Evolutionary conservation across 805 yeast genomes (phyloP), one percentile per base, ranked within the genome.

Genomic region (Wickerhamiella vanderwaltii): DNA sequence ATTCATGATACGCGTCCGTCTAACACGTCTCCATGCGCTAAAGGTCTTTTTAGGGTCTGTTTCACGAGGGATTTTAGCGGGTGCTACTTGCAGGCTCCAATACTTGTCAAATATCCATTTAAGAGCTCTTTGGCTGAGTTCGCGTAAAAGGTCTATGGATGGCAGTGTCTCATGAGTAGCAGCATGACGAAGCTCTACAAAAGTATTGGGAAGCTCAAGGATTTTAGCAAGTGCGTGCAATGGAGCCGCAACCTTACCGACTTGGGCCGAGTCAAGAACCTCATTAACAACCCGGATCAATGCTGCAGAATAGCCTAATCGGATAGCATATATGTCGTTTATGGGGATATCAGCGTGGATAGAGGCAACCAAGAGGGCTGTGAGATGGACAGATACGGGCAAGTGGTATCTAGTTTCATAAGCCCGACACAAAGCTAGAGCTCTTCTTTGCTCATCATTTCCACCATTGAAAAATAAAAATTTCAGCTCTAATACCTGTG

Each of bases 161-260:
- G 96, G 95, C 19, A 91, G 59, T 13, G 66, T 64, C 52, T 88
- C 97, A 58, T 91, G 98, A 0, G 98, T 88, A 4, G 93, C 87
- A 52, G 74, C 72, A 58, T 91, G 97, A 43, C 98, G 68, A 23
- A 85, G 56, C 54, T 91, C 98, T 1, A 91, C 98, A 59, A 91
- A 85, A 53, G 71, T 72, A 24, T 77, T 67, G 0, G 97, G 95
- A 18, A 91, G 63, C 1, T 73, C 71, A 17, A 83, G 60, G 33
- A 70, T 69, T 41, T 64, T 69, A 0, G 97, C 97, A 18, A 91
- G 60, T 5, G 69, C 67, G 47, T 80, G 79, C 51, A 91, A 62
- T 5, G 96, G 87, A 12, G 80, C 71, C 0, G 95, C 95, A 55
- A 63, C 78, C 33, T 68, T 72, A 1, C 86, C 73, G 51, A 77